phyloP scores from a whole-genome alignment of 2,329 filamentous ascomycete species.

The Colletotrichum theobromicola region DNA sequence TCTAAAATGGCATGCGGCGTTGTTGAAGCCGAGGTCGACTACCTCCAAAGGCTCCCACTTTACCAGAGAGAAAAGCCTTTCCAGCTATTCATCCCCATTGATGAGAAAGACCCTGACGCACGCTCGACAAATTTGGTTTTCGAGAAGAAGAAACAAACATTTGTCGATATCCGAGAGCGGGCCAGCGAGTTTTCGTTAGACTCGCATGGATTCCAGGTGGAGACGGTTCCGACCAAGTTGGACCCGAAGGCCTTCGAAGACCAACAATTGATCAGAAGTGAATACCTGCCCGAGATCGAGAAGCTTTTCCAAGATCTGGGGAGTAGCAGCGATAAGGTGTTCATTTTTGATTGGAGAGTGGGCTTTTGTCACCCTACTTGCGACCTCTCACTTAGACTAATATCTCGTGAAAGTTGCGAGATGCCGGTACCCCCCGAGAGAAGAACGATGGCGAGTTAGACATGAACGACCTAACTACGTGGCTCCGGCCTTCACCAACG shows the following conservation, averaged over 20 bases:
- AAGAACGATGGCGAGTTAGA: conserved; percentile 26
- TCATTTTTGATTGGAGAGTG: background rate
- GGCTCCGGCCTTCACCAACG: conserved; percentile 20
- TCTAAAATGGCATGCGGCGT: background rate
- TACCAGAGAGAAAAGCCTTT: background rate
- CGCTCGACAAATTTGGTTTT: background rate
- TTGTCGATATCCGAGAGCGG: background rate
- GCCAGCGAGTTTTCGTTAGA: background rate
- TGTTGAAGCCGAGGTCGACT: background rate
- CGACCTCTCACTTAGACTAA: background rate
- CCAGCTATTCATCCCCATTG: background rate
- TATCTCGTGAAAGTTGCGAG: background rate
- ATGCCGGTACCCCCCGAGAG: background rate
- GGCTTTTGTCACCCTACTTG: background rate
- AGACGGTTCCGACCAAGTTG: background rate
- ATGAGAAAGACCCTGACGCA: background rate
- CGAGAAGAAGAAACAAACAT: background rate
- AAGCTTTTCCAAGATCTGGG: background rate
- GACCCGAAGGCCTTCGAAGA: background rate
- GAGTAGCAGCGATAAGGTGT: background rate
- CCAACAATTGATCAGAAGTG: background rate
- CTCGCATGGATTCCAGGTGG: background rate
- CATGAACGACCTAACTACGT: conserved; percentile 29
- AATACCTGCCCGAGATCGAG: background rate
- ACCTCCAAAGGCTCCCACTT: background rate